Evolutionary conservation across 1,139 yeast genomes (phyloP), one percentile per base, ranked within the genome.

Genomic region (Kodamaea plutei): DNA sequence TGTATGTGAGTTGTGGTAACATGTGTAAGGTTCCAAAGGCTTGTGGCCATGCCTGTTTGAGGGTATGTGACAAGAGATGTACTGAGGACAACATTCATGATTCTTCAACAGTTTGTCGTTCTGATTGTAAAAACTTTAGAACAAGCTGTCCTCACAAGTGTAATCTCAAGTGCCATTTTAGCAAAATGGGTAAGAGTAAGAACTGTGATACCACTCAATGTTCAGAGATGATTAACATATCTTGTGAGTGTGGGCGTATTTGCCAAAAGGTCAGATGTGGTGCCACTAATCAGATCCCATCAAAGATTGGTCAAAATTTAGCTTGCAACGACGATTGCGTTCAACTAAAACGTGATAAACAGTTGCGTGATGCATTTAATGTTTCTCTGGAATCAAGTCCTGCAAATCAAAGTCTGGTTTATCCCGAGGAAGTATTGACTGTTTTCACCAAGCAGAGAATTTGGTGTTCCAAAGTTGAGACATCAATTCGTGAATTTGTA

Each of bases 281-380:
- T 14, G 75, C 79, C 8, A 56, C 65, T n/a, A 40, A 52, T 2
- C 47, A 43, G 20, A 49, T 38, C 3, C 40, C 50, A 1, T 44
- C 65, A 4, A 44, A 35, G 4, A 63, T 67, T 35, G 61, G 65
- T 6, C 45, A 56, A 2, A 40, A 47, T 2, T 43, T 80, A 25
- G 71, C 64, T 18, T 84, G 95, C 60, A 83, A 80, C 47, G 84
- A 79, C 7, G 73, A 71, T n/a, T 88, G 96, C 60, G 75, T 67
- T 7, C 58, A 70, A 30, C 63, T 66, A 9, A 69, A 73, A 40
- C 67, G 95, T 34, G 84, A 82, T 40, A 64, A 66, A 27, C 69
- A 70, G 40, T 60, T 88, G 31, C 76, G 79, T 33, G 73, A 69
- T 16, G 94, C 94, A 0, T 75, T 87, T 31, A 59, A 59, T 11